Evolutionary conservation across 257 asterid genomes (phyloP), one percentile per base, ranked within the genome.

Genomic region (Jacaranda mimosifolia): DNA sequence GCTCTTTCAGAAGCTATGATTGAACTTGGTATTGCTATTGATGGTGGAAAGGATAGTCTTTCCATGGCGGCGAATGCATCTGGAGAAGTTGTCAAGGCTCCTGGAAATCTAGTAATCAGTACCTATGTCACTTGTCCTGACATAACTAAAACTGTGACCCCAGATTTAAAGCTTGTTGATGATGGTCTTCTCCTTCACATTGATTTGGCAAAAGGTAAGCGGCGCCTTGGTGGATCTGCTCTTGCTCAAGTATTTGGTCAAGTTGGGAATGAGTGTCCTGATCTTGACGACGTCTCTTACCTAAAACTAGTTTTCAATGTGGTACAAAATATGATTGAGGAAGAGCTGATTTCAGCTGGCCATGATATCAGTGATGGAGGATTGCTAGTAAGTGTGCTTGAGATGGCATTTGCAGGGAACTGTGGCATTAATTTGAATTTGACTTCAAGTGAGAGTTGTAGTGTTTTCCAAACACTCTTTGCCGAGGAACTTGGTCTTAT

Each of bases 311-410:
- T 85, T 85, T 95, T 95, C 83, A 84, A 93, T 65, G 88, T 84
- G 62, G 92, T 95, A 79, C 98, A 95, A 80, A 80, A 82, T 56
- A 82, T 95, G 79, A 86, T 93, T 49, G 89, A 83, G 77, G 91
- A 85, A 40, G 97, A 88, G 77, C 83, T 95, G 66, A 85, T 95
- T 79, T 91, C 97, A 55, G 94, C 97, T 35, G 98, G 97, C 64
- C 98, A 95, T 85, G 99, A 95, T 82, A 87, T 93, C 83, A 95
- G 99, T 52, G 99, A 93, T 70, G 97, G 99, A 40, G 99, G 97
- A 51, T 78, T 95, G 84, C 48, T 93, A 64, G 93, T 95, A 5
- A 75, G 77, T 84, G 87, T 83, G 66, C 97, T 95, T 64, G 98
- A 95, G 87, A 95, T 95, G 99, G 97, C 96, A 63, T 95, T 93